These are phyloP conservation scores for Tagetes erecta DNA, from an alignment of 129 eudicot genomes.

Conservation along the genomic window DNA sequence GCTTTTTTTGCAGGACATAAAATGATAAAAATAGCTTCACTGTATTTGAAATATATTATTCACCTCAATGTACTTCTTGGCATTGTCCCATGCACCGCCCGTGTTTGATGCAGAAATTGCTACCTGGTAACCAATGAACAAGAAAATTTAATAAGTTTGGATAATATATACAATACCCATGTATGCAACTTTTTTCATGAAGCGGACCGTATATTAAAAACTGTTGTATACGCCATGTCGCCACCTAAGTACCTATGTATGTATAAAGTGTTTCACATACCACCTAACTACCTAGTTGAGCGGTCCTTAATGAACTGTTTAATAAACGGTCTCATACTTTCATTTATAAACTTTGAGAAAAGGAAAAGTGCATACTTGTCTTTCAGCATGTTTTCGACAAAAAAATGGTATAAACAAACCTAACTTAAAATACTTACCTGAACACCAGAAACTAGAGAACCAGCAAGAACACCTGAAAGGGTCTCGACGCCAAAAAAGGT, in stretches of 20 bases:
- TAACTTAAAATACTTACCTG: conserved; percentile 42
- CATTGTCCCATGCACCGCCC: conserved; percentile 92
- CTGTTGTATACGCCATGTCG: no score
- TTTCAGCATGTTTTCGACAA: not conserved
- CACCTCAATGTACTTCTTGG: conserved; percentile 89
- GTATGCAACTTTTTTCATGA: no score
- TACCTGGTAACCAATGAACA: conserved; percentile 13
- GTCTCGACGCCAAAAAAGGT: conserved; percentile 81
- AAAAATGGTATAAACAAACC: no score
- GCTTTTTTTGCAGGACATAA: not conserved
- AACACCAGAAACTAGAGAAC: conserved; percentile 83
- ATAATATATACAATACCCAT: not conserved
- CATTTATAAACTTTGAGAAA: no score
- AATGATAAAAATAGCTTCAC: not conserved
- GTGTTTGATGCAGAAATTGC: conserved; percentile 26
- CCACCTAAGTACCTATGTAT: no score
- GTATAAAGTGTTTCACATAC: no score
- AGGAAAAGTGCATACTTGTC: no score
- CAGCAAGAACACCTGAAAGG: conserved; percentile 82
- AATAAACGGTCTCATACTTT: no score
- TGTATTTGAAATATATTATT: not conserved
- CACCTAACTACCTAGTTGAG: no score
- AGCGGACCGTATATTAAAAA: no score
- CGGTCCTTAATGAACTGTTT: no score
- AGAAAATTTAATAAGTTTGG: not conserved